phyloP scores from a whole-genome alignment of 768 basidiomycete species.

The Leccinum aurantiacum region DNA sequence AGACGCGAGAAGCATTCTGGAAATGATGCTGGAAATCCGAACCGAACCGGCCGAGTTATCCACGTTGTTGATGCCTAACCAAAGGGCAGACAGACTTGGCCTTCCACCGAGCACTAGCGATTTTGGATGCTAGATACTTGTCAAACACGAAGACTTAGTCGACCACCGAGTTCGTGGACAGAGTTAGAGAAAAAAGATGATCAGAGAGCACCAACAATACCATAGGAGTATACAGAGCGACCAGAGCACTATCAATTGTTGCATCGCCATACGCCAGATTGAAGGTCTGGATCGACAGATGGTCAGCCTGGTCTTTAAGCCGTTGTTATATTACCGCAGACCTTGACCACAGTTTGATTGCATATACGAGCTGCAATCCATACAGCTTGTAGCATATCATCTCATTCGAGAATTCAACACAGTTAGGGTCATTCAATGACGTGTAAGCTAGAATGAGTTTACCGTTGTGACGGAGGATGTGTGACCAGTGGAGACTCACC shows the following conservation, averaged over 20 bases:
- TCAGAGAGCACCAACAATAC: constrained; percentile 42
- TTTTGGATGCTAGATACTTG: constrained; percentile 45
- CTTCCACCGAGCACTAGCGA: constrained; percentile 54
- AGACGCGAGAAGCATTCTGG: not conserved
- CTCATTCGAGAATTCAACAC: no score
- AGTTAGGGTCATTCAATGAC: no score
- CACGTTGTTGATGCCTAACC: constrained; percentile 73
- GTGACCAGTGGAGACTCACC: no score
- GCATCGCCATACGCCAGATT: constrained; percentile 69
- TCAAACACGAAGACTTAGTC: constrained; percentile 67
- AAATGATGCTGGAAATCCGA: not conserved
- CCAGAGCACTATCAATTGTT: constrained; percentile 58
- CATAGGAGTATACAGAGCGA: constrained; percentile 50
- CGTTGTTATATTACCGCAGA: no score
- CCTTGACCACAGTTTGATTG: constrained; percentile 13
- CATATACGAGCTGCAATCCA: not conserved
- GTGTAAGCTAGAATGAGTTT: no score
- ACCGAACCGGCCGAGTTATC: constrained; percentile 20
- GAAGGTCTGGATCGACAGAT: constrained; percentile 43
- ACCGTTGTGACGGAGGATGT: no score
- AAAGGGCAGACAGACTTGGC: constrained; percentile 56
- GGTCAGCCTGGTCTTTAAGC: constrained; percentile 20
- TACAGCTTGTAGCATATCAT: no score
- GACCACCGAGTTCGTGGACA: constrained; percentile 26
- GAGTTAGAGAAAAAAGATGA: not conserved